These are phyloP conservation scores for Nitzschia sp. DNA, from an alignment of 108 stramenopile genomes.

Conservation along the genomic window DNA sequence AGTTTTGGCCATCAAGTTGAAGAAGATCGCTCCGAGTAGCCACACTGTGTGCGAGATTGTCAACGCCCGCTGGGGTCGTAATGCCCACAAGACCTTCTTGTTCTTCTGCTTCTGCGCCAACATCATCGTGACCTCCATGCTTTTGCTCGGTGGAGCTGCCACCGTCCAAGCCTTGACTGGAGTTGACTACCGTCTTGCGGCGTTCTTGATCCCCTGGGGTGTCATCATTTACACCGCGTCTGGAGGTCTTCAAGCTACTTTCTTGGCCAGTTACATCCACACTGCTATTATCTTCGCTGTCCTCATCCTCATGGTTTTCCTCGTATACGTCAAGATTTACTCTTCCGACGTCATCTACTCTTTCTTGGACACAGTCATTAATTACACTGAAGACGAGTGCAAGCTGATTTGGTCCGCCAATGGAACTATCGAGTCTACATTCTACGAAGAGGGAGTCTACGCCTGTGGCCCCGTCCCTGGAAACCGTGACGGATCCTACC, in stretches of 20 bases:
- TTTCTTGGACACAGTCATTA: constrained; percentile 53
- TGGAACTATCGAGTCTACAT: constrained; percentile 36
- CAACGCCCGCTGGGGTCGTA: constrained; percentile 88
- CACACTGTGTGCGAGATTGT: constrained; percentile 95
- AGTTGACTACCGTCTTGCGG: constrained; percentile 75
- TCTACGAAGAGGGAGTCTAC: constrained; percentile 47
- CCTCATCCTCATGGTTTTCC: constrained; percentile 82
- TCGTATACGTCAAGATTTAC: constrained; percentile 74
- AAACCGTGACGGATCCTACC: constrained; percentile 88
- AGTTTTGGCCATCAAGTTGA: constrained; percentile 90
- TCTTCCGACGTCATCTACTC: constrained; percentile 65
- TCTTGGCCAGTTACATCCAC: constrained; percentile 86
- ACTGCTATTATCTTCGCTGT: constrained; percentile 84
- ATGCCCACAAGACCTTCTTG: constrained; percentile 89
- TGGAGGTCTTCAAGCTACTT: constrained; percentile 92
- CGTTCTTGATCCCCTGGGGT: constrained; percentile 91
- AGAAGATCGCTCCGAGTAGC: constrained; percentile 87
- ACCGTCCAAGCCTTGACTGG: constrained; percentile 90
- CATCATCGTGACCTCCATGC: constrained; percentile 90
- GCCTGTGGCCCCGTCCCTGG: constrained; percentile 82
- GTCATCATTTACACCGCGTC: constrained; percentile 91
- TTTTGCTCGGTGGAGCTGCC: constrained; percentile 93
- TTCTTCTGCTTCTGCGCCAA: constrained; percentile 84
- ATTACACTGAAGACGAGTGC: constrained; percentile 65
- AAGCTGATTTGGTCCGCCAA: constrained; percentile 47